Conservation (phyloP, 768 basidiomycete genomes). For the Lentinula edodes region DNA sequence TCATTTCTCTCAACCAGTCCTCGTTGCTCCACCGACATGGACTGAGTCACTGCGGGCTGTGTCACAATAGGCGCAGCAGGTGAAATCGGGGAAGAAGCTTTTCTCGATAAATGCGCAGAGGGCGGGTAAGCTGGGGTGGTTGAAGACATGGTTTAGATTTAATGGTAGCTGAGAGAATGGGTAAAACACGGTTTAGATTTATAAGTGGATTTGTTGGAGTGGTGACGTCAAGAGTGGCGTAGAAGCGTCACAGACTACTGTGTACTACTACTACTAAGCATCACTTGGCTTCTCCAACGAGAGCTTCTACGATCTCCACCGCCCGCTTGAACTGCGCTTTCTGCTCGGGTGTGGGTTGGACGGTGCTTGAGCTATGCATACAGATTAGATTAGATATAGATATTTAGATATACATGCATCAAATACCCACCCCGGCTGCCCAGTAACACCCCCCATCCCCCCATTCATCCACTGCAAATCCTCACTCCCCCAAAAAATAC, state of each 20-base stretch:
- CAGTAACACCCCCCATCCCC: conserved; percentile 55
- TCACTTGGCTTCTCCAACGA: conserved; percentile 24
- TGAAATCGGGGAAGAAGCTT: neutral
- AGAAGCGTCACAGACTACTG: neutral
- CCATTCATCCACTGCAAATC: conserved; percentile 60
- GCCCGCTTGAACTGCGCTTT: conserved; percentile 66
- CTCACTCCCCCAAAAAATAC: conserved; percentile 55
- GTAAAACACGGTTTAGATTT: no score
- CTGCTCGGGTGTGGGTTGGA: conserved; percentile 51
- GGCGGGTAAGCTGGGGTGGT: neutral
- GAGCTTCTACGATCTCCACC: conserved; percentile 56
- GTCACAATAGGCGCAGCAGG: neutral
- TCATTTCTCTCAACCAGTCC: neutral
- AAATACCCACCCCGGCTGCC: conserved; percentile 11
- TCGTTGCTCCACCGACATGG: neutral
- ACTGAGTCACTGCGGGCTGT: neutral
- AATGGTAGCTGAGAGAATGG: no score
- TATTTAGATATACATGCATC: neutral
- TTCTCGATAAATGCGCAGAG: neutral
- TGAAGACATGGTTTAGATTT: neutral
- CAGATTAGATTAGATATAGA: neutral
- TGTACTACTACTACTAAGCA: no score
- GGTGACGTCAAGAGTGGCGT: neutral
- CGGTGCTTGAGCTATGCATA: conserved; percentile 31
- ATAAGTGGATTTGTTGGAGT: neutral